Percentiles rank a stretch among this genome's conserved stretches.
Evolutionary conservation across 2,329 filamentous ascomycete species (phyloP).

Genomic region (Curvularia lunata): DNA sequence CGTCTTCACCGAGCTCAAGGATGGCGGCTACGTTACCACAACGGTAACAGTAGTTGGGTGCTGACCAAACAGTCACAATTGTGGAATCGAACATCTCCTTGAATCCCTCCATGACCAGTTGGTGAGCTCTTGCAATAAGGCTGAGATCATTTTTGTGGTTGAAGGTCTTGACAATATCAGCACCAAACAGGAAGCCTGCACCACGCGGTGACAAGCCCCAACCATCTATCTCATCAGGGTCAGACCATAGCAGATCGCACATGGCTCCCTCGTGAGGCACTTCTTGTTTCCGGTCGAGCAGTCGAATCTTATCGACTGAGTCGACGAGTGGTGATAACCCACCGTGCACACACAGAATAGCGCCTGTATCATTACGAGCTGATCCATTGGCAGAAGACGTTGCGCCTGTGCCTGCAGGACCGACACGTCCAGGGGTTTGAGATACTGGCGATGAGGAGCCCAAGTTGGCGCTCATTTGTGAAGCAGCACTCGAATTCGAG

Average conservation of each 20-base stretch:
- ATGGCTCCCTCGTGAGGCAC: slow-evolving; percentile 98
- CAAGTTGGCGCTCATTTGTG: slow-evolving; percentile 39
- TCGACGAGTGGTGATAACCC: slow-evolving; percentile 91
- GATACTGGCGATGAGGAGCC: slow-evolving; percentile 48
- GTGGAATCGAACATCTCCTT: slow-evolving; percentile 94
- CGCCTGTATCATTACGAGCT: slow-evolving; percentile 61
- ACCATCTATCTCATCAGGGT: slow-evolving; percentile 96
- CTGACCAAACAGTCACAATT: slow-evolving; percentile 94
- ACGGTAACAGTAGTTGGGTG: slow-evolving; percentile 73
- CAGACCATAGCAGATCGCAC: slow-evolving; percentile 98
- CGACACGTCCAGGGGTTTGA: slow-evolving; percentile 61
- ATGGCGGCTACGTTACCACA: slow-evolving; percentile 78
- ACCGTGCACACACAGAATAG: slow-evolving; percentile 94
- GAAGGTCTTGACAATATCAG: slow-evolving; percentile 92
- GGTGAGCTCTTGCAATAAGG: slow-evolving; percentile 91
- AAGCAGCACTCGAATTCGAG: slow-evolving; percentile 46
- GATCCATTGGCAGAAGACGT: slow-evolving; percentile 69
- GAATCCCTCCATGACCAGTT: slow-evolving; percentile 99
- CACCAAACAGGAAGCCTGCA: slow-evolving; percentile 93
- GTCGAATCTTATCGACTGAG: slow-evolving; percentile 90
- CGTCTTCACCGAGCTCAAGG: slow-evolving; percentile 88
- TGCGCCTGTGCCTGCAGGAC: slow-evolving; percentile 80
- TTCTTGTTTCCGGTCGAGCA: slow-evolving; percentile 93
- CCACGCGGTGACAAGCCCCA: slow-evolving; percentile 95
- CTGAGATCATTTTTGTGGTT: slow-evolving; percentile 93